Base-by-base conservation (phyloP, 306 rosid species). In the Lotus japonicus region DNA sequence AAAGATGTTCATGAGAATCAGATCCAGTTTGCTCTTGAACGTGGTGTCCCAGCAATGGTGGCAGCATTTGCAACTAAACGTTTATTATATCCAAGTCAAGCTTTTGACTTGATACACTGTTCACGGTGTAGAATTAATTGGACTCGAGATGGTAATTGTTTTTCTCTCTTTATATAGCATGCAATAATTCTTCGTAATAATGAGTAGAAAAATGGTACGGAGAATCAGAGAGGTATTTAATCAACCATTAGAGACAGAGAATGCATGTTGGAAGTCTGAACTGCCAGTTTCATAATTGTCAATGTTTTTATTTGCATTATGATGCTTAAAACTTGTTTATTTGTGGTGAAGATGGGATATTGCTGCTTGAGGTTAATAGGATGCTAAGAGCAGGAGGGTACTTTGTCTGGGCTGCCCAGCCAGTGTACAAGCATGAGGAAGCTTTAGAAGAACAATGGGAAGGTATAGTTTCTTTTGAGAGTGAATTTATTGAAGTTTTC, bases 341-440 rank as follows among this genome's bases (percentile, higher is more conserved):
- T 76, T 84, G 83, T 63, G 69, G 61, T 84, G 87, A 72, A 92
- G 98, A 88, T 85, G 99, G 99, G 76, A 87, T 94, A 57, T 83
- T 89, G 88, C 83, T 94, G 60, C 92, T 90, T 75, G 99, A 94
- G 86, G 89, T 90, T 44, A 77, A 94, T 83, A 86, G 99, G 89
- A 79, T 94, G 90, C 89, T 94, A 64, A 83, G 99, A 68, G 86
- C 83, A 44, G 99, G 99, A 77, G 99, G 99, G 57, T 94, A 88
- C 86, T 94, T 94, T 84, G 96, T 84, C 53, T 94, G 99, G 99
- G 99, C 98, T 43, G 98, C 98, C 11, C 98, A 94, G 80, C 98
- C 98, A 52, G 98, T 90, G 73, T 94, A 94, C 73, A 94, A 94
- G 84, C 99, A 94, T 46, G 95, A 88, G 79, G 95, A 88, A 76